phyloP scores from a whole-genome alignment of 331 rosid genomes.

The Rhamnella rubrinervis region DNA sequence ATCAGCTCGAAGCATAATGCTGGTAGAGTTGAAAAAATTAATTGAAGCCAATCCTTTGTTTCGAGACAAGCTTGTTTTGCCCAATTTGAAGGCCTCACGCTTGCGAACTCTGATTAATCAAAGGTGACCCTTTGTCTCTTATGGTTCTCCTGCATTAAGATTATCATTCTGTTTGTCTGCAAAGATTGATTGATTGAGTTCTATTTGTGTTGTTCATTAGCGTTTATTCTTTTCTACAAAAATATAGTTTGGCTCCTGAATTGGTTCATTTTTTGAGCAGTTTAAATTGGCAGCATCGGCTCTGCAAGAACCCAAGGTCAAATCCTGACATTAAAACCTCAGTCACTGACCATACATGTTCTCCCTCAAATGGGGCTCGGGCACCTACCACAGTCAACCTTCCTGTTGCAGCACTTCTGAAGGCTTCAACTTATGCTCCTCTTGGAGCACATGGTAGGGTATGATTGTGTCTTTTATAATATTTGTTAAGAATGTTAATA shows the following conservation, averaged over 20 bases:
- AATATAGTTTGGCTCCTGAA: not conserved
- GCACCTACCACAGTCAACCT: slow-evolving; percentile 38
- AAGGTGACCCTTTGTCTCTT: slow-evolving; percentile 26
- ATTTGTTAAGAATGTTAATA: not conserved
- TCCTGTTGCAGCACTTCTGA: slow-evolving; percentile 38
- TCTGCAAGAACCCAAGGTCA: slow-evolving; percentile 45
- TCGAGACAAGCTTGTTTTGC: slow-evolving; percentile 49
- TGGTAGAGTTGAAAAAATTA: slow-evolving; percentile 50
- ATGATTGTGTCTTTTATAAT: slow-evolving; percentile 12
- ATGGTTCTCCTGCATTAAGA: not conserved
- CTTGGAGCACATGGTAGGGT: slow-evolving; percentile 38
- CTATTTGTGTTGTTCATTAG: not conserved
- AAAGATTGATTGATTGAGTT: not conserved
- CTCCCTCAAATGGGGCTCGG: slow-evolving; percentile 37
- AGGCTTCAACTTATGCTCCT: slow-evolving; percentile 33
- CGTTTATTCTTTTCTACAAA: slow-evolving; percentile 5
- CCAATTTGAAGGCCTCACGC: slow-evolving; percentile 43
- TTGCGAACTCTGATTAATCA: slow-evolving; percentile 45
- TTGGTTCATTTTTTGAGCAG: slow-evolving; percentile 25
- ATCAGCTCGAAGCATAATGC: slow-evolving; percentile 45
- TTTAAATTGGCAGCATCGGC: slow-evolving; percentile 68
- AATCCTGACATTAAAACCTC: slow-evolving; percentile 49
- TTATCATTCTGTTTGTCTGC: not conserved
- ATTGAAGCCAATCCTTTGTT: slow-evolving; percentile 52
- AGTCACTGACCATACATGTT: slow-evolving; percentile 47